Conservation (phyloP, 1,284 basidiomycete genomes). For the Leucoagaricus sp. region DNA sequence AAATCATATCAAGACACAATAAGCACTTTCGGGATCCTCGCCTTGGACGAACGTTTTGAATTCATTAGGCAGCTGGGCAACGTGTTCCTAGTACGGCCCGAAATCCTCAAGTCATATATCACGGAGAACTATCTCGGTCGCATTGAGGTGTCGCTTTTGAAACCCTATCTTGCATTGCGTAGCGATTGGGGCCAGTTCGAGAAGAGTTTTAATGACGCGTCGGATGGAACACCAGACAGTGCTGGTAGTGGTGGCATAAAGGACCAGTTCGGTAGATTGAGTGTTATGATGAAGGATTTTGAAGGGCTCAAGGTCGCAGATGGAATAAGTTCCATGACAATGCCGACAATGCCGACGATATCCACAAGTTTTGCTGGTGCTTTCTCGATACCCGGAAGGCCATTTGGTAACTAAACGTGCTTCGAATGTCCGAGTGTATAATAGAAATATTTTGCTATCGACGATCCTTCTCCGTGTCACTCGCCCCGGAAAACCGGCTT, state of each 20-base stretch:
- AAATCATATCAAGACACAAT: constrained; percentile 96
- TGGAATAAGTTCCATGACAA: constrained; percentile 46
- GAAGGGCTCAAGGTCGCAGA: constrained; percentile 69
- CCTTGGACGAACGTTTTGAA: constrained; percentile 94
- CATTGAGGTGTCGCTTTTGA: constrained; percentile 85
- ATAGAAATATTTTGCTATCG: constrained; percentile 5
- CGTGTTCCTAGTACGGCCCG: constrained; percentile 92
- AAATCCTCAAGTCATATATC: constrained; percentile 91
- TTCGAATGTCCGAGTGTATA: constrained; percentile 6
- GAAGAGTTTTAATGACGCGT: constrained; percentile 70
- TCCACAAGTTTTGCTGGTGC: constrained; percentile 50
- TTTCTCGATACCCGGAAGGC: constrained; percentile 38
- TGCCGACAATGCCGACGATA: constrained; percentile 51
- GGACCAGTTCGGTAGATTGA: constrained; percentile 72
- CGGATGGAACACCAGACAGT: constrained; percentile 44
- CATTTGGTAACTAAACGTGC: constrained; percentile 23
- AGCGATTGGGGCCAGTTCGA: constrained; percentile 87
- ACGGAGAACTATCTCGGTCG: constrained; percentile 89
- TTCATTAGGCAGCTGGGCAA: constrained; percentile 98
- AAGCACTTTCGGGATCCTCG: constrained; percentile 76
- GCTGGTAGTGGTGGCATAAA: constrained; percentile 45
- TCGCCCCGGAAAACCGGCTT: constrained; percentile 82
- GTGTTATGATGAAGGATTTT: constrained; percentile 83
- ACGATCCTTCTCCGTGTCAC: constrained; percentile 36
- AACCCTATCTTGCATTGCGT: constrained; percentile 90